Conservation (phyloP, 495 filamentous ascomycete species). For the Aspergillus sparsus region DNA sequence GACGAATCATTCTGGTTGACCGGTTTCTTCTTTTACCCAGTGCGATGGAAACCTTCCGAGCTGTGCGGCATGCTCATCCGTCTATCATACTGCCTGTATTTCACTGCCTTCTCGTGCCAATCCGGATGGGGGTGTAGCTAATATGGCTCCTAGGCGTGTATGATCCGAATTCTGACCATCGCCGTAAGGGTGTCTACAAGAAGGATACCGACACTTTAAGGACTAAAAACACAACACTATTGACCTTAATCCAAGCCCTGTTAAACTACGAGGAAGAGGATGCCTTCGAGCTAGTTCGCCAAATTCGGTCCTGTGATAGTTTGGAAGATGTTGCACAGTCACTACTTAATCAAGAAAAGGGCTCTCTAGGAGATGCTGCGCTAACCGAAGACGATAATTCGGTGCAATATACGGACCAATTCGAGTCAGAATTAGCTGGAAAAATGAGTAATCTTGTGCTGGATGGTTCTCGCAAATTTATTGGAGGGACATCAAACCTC, state of each 20-base stretch:
- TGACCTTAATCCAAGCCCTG: constrained; percentile 90
- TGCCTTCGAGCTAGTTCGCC: constrained; percentile 74
- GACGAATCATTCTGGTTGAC: not conserved
- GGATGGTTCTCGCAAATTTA: constrained; percentile 87
- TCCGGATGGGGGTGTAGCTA: constrained; percentile 4
- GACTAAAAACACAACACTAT: constrained; percentile 82
- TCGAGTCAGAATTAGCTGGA: constrained; percentile 83
- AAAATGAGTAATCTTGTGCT: constrained; percentile 94
- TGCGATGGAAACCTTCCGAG: constrained; percentile 92
- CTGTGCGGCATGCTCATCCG: constrained; percentile 91
- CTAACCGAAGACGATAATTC: constrained; percentile 30
- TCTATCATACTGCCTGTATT: constrained; percentile 77
- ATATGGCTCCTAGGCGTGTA: constrained; percentile 63
- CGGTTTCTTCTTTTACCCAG: constrained; percentile 39
- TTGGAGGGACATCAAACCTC: constrained; percentile 93
- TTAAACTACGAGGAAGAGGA: constrained; percentile 83
- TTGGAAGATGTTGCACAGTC: constrained; percentile 86
- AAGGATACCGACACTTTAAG: constrained; percentile 90
- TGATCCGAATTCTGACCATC: constrained; percentile 93
- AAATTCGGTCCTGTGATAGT: constrained; percentile 90
- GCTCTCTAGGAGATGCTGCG: constrained; percentile 25
- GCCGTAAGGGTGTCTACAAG: constrained; percentile 94
- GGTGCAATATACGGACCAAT: constrained; percentile 50
- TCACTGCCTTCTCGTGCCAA: not conserved
- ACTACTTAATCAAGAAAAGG: constrained; percentile 61